A percentile compares a stretch with the other conserved stretches of the same genome.
Conservation (phyloP, 2,329 filamentous ascomycete species). For the Beauveria sp. region DNA sequence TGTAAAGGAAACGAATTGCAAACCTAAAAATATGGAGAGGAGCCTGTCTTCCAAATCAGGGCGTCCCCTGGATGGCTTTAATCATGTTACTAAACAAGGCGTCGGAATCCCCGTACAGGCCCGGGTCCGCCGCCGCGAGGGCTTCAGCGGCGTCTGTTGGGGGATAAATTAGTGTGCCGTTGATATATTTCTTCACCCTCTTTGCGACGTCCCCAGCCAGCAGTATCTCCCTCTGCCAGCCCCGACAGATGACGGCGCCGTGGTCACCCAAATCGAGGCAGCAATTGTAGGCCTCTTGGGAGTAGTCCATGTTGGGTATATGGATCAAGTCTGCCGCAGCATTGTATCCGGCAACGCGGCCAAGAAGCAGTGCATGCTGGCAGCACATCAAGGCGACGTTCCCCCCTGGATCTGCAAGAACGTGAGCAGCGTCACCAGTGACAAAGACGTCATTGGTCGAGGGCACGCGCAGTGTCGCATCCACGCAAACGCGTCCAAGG, state of each 20-base stretch:
- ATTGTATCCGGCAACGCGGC: slow-evolving; percentile 27
- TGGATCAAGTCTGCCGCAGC: slow-evolving; percentile 26
- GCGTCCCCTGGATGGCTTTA: not conserved
- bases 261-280: slow-evolving; percentile 30
- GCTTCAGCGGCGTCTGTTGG: slow-evolving; percentile 20
- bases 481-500: slow-evolving; percentile 23
- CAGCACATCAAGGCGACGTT: slow-evolving; percentile 30
- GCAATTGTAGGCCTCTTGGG: slow-evolving; percentile 23
- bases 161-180: slow-evolving; percentile 27
- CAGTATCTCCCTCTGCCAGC: slow-evolving; percentile 25
- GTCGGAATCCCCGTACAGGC: slow-evolving; percentile 1
- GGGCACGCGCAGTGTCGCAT: slow-evolving; percentile 20
- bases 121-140: slow-evolving; percentile 18
- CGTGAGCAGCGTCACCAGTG: slow-evolving; percentile 28
- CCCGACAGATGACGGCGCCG: slow-evolving; percentile 22
- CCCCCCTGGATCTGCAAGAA: slow-evolving; percentile 17
- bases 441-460: slow-evolving; percentile 20
- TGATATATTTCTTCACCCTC: slow-evolving; percentile 26
- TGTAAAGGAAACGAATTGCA: too few species aligned
- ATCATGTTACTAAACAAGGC: slow-evolving; percentile 6
- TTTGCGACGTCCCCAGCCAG: slow-evolving; percentile 24
- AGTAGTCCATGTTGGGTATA: slow-evolving; percentile 19
- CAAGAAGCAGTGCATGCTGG: slow-evolving; percentile 30
- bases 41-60: not conserved
- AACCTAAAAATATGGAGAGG: not conserved